Conservation (phyloP, 345 rosid species). For the Gossypium raimondii region DNA sequence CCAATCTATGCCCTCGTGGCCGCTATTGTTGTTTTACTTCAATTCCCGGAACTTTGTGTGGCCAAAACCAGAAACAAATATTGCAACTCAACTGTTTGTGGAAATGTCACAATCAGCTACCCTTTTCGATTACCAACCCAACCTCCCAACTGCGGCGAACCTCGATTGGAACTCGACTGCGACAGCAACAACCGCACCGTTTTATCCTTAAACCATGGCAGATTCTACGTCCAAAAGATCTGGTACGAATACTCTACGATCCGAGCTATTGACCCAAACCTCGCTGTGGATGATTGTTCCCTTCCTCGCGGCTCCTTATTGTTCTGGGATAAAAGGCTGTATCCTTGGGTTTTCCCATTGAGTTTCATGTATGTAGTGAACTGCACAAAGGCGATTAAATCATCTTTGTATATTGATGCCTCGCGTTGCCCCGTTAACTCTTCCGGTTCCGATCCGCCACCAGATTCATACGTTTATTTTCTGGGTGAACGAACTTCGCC, state of each 20-base stretch:
- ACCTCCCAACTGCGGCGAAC: background rate
- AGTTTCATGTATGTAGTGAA: background rate
- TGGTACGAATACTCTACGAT: background rate
- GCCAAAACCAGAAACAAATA: background rate
- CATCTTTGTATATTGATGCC: background rate
- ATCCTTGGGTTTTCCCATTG: background rate
- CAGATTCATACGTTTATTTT: background rate
- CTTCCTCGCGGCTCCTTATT: background rate
- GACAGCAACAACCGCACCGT: background rate
- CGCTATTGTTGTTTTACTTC: background rate
- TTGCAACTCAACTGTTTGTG: background rate
- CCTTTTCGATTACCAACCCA: constrained; percentile 6
- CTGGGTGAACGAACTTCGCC: background rate
- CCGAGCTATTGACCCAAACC: background rate
- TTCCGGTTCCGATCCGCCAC: background rate
- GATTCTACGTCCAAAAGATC: background rate
- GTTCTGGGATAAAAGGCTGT: background rate
- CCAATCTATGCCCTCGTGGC: background rate
- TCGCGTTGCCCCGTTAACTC: constrained; percentile 3
- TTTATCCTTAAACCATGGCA: background rate
- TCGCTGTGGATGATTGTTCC: background rate
- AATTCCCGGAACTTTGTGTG: background rate
- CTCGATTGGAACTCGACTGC: background rate
- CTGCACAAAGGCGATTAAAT: background rate
- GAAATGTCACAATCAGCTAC: background rate